Conservation (phyloP, 371 early-diverging fungal genomes). For the Saksenaea vasiformis region DNA sequence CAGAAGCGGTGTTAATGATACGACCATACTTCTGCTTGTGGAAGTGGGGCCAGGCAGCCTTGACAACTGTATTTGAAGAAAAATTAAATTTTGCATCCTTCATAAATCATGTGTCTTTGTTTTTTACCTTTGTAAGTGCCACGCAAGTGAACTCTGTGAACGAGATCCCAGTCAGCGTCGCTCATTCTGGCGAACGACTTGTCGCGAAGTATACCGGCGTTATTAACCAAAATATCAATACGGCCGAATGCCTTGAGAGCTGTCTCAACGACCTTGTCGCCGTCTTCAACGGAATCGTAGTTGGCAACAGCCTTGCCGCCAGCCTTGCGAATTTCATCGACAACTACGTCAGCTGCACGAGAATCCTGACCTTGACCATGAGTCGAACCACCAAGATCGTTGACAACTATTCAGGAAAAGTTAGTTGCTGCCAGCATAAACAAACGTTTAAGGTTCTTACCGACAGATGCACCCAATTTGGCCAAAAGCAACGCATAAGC, state of each 20-base stretch:
- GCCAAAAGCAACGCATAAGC: constrained; percentile 87
- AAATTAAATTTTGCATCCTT: neutral
- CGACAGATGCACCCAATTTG: constrained; percentile 75
- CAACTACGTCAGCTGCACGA: constrained; percentile 95
- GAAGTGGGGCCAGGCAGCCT: constrained; percentile 97
- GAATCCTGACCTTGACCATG: constrained; percentile 63
- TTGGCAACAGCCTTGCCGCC: constrained; percentile 98
- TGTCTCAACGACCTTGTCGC: constrained; percentile 95
- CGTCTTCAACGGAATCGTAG: constrained; percentile 97
- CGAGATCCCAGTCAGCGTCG: constrained; percentile 95
- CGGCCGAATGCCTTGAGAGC: constrained; percentile 95
- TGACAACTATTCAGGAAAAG: constrained; percentile 70
- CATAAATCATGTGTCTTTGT: neutral
- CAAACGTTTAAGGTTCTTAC: constrained; percentile 13
- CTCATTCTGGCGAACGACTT: constrained; percentile 94
- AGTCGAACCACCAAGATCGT: constrained; percentile 80
- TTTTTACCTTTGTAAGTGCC: constrained; percentile 86
- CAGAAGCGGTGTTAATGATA: constrained; percentile 86
- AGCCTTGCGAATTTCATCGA: constrained; percentile 87
- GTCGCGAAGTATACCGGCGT: constrained; percentile 97
- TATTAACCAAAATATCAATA: constrained; percentile 95
- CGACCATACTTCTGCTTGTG: constrained; percentile 94
- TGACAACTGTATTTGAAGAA: constrained; percentile 59
- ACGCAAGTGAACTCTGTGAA: constrained; percentile 90
- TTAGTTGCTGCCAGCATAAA: neutral